These are phyloP conservation scores for Pelargonium nanum DNA, from an alignment of 345 rosid genomes.

Conservation along the genomic window DNA sequence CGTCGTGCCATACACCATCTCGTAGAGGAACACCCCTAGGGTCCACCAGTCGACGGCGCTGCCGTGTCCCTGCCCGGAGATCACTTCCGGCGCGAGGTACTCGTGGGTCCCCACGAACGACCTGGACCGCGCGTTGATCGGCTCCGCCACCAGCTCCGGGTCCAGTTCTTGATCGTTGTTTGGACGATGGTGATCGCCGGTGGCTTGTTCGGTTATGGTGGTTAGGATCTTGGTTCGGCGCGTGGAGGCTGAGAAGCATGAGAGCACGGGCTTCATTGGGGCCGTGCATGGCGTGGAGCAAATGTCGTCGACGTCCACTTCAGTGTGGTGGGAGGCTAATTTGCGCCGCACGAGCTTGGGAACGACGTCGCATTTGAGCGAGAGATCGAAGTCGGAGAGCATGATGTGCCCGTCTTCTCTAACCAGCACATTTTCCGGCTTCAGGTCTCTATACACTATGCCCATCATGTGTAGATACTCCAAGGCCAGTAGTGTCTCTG, in stretches of 20 bases:
- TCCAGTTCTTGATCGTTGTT: constrained; percentile 2
- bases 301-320: constrained; percentile 23
- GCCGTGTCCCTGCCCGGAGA: constrained; percentile 95
- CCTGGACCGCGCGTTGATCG: constrained; percentile 60
- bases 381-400: constrained; percentile 74
- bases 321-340: constrained; percentile 14
- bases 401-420: constrained; percentile 67
- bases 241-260: constrained; percentile 47
- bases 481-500: constrained; percentile 51
- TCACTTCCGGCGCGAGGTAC: constrained; percentile 90
- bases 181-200: neutral
- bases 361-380: constrained; percentile 79
- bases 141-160: constrained; percentile 67
- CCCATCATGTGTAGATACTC: constrained; percentile 85
- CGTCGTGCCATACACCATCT: constrained; percentile 75
- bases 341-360: constrained; percentile 45
- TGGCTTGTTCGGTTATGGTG: constrained; percentile 9
- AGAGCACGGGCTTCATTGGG: constrained; percentile 57
- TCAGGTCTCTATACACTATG: constrained; percentile 57
- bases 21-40: constrained; percentile 70
- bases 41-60: constrained; percentile 99
- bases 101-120: constrained; percentile 94
- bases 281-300: constrained; percentile 49
- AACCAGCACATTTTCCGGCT: constrained; percentile 63
- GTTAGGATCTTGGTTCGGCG: constrained; percentile 20